Evolutionary conservation across 140 eudicot genomes (phyloP).

Genomic region (Oenanthe javanica): DNA sequence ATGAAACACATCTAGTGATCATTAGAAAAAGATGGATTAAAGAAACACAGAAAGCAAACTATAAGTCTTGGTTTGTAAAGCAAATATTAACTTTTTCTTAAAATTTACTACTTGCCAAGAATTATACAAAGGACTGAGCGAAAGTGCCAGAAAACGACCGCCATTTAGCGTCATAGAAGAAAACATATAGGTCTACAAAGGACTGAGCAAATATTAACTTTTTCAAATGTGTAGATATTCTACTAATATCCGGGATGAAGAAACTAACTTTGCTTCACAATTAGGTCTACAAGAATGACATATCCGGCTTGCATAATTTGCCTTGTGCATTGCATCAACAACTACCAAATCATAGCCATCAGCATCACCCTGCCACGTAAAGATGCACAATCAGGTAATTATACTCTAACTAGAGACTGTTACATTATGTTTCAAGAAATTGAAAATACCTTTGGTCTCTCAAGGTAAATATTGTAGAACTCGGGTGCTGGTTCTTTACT

Average conservation of each 20-base stretch:
- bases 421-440: neutral
- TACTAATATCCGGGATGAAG: neutral
- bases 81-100: neutral
- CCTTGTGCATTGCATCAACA: conserved; percentile 99
- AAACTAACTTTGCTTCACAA: conserved; percentile 96
- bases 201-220: too few species aligned
- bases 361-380: conserved; percentile 74
- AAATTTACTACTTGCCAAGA: neutral
- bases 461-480: conserved; percentile 91
- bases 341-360: conserved; percentile 98
- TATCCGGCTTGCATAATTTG: conserved; percentile 95
- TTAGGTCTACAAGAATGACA: conserved; percentile 97
- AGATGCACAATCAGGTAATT: conserved; percentile 6
- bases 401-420: neutral
- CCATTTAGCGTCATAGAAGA: neutral
- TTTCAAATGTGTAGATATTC: neutral
- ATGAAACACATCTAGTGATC: neutral
- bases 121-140: neutral
- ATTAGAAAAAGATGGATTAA: neutral
- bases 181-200: too few species aligned
- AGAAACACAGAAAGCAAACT: neutral
- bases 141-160: neutral
- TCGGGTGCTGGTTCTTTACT: conserved; percentile 95
- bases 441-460: conserved; percentile 83
- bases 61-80: neutral